Conservation (phyloP, 768 basidiomycete species). For the Russula sp. region DNA sequence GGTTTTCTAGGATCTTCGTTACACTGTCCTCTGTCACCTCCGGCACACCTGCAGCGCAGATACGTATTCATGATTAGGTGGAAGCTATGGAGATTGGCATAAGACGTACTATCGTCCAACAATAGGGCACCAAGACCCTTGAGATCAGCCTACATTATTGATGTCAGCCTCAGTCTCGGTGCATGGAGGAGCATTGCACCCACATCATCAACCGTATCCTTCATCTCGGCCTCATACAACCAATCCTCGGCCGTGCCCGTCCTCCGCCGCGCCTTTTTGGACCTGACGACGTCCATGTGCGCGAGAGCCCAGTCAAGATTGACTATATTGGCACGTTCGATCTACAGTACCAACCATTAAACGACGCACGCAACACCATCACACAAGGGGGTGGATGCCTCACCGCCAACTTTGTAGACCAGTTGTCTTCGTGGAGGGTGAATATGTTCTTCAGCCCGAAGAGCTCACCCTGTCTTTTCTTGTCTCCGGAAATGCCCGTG, state of each 20-base stretch:
- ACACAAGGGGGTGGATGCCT: slow-evolving; percentile 18
- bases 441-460: slow-evolving; percentile 87
- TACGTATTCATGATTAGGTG: slow-evolving; percentile 25
- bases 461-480: slow-evolving; percentile 65
- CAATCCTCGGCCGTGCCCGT: slow-evolving; percentile 29
- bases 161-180: background rate
- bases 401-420: slow-evolving; percentile 71
- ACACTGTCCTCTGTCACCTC: slow-evolving; percentile 41
- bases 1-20: slow-evolving; percentile 46
- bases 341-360: slow-evolving; percentile 37
- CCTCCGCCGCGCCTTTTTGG: slow-evolving; percentile 29
- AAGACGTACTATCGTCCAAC: slow-evolving; percentile 21
- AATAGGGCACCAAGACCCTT: slow-evolving; percentile 56
- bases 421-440: slow-evolving; percentile 58
- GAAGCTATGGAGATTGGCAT: background rate
- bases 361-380: background rate
- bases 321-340: slow-evolving; percentile 65
- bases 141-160: slow-evolving; percentile 33
- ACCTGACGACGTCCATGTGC: slow-evolving; percentile 43
- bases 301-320: slow-evolving; percentile 78
- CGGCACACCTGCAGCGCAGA: slow-evolving; percentile 25
- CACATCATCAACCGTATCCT: slow-evolving; percentile 34
- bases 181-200: background rate
- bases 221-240: slow-evolving; percentile 38
- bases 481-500: slow-evolving; percentile 75